Percentiles rank a stretch among this genome's conserved stretches.
phyloP scores from a whole-genome alignment of 106 monocot species.

The Apostasia ramifera region DNA sequence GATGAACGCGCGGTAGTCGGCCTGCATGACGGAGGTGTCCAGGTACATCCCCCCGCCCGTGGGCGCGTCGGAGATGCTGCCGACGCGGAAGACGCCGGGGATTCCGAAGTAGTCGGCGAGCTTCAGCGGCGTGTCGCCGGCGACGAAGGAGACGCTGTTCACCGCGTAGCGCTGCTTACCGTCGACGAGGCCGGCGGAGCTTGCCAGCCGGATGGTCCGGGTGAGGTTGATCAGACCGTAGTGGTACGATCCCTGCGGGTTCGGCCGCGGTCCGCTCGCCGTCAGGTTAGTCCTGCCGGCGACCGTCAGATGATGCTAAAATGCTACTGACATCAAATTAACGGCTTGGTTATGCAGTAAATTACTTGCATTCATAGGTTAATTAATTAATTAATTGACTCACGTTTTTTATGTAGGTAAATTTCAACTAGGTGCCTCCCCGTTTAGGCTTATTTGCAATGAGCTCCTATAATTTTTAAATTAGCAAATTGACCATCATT shows the following conservation, averaged over 20 bases:
- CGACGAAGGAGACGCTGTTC: conserved; percentile 59
- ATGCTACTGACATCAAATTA: background rate
- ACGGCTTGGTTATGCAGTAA: no score
- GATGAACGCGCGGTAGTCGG: conserved; percentile 41
- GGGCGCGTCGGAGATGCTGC: conserved; percentile 53
- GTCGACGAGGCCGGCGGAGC: conserved; percentile 33
- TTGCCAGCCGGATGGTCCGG: conserved; percentile 56
- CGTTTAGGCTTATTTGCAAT: no score
- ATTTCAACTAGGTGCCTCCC: no score
- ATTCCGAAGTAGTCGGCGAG: conserved; percentile 71
- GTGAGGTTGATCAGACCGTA: conserved; percentile 61
- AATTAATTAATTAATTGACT: no score
- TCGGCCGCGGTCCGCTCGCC: conserved; percentile 81
- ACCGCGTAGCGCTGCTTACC: conserved; percentile 59
- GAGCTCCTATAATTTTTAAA: no score
- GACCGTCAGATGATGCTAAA: background rate
- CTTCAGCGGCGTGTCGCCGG: conserved; percentile 57
- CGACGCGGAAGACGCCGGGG: conserved; percentile 56
- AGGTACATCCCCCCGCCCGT: conserved; percentile 11
- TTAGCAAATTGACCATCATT: no score
- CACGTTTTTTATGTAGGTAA: no score
- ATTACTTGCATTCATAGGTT: no score
- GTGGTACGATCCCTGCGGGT: conserved; percentile 87
- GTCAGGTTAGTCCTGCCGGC: conserved; percentile 50
- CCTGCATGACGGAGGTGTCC: conserved; percentile 49